Evolutionary conservation across 163 green algal species (phyloP).

Genomic region (Coccomyxa subellipsoidea): DNA sequence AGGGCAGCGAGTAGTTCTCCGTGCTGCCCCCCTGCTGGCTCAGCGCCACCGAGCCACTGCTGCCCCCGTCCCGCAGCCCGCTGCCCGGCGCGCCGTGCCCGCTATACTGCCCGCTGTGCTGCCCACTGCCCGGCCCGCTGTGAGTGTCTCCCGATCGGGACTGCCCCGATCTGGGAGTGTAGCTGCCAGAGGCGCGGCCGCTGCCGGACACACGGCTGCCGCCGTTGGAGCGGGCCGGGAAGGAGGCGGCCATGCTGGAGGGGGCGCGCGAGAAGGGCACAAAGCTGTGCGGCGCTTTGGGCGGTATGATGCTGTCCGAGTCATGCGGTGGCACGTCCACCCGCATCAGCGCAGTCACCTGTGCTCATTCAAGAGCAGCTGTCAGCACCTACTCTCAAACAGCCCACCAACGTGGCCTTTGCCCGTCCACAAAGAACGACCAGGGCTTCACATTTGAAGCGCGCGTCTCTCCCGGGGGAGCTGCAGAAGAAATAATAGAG

Average conservation of each 20-base stretch:
- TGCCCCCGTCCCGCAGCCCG: neutral
- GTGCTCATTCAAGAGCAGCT: no score
- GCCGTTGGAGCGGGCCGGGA: neutral
- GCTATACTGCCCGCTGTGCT: neutral
- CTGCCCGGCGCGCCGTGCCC: neutral
- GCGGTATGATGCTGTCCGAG: conserved; percentile 5
- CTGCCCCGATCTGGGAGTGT: no score
- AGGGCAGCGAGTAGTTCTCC: neutral
- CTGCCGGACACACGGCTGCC: neutral
- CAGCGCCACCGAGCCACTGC: neutral
- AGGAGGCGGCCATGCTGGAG: neutral
- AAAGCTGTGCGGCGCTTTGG: neutral
- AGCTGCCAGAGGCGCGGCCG: no score
- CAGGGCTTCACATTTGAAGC: no score
- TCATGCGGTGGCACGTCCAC: neutral
- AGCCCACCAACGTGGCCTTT: no score
- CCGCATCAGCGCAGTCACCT: neutral
- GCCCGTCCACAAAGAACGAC: no score
- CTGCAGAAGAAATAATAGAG: neutral
- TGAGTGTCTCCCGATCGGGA: no score
- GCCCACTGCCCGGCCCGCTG: neutral
- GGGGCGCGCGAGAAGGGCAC: neutral
- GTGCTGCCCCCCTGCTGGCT: neutral
- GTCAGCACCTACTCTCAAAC: no score
- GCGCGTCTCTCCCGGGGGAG: no score